Conservation (phyloP, 495 filamentous ascomycete genomes). For the Extremus antarcticus region DNA sequence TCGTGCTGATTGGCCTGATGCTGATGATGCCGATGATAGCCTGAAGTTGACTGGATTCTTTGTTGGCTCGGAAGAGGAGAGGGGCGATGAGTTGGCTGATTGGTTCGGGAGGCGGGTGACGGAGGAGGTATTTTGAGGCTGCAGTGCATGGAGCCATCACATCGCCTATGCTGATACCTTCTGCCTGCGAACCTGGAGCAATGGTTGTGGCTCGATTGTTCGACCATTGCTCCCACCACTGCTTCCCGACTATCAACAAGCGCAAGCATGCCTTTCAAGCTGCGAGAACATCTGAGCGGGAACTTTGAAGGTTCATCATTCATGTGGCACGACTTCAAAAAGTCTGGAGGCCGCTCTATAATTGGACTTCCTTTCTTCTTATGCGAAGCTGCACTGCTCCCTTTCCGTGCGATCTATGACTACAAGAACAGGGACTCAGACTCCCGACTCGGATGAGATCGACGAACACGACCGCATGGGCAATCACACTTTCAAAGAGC, state of each 20-base stretch:
- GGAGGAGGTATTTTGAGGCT: conserved; percentile 43
- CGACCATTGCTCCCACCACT: too few species aligned
- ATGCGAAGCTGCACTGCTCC: not conserved
- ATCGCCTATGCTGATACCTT: too few species aligned
- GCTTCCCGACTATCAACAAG: too few species aligned
- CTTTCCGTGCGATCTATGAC: not conserved
- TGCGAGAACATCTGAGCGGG: not conserved
- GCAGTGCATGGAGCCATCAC: not conserved
- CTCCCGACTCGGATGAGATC: not conserved
- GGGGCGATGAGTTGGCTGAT: conserved; percentile 41
- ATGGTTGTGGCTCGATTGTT: too few species aligned
- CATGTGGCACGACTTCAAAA: not conserved
- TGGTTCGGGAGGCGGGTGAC: conserved; percentile 56
- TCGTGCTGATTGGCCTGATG: conserved; percentile 79
- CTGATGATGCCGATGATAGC: conserved; percentile 49
- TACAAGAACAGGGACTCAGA: not conserved
- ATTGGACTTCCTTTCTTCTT: not conserved
- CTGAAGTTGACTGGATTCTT: conserved; percentile 69
- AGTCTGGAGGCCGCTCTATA: not conserved
- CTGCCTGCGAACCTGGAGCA: too few species aligned
- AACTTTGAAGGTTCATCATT: not conserved
- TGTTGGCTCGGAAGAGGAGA: conserved; percentile 33
- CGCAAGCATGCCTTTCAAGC: not conserved
- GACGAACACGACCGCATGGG: too few species aligned
- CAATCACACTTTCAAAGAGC: too few species aligned